Evolutionary conservation across 345 rosid species (phyloP), one percentile per base, ranked within the genome.

Genomic region (Lepidium didymum): DNA sequence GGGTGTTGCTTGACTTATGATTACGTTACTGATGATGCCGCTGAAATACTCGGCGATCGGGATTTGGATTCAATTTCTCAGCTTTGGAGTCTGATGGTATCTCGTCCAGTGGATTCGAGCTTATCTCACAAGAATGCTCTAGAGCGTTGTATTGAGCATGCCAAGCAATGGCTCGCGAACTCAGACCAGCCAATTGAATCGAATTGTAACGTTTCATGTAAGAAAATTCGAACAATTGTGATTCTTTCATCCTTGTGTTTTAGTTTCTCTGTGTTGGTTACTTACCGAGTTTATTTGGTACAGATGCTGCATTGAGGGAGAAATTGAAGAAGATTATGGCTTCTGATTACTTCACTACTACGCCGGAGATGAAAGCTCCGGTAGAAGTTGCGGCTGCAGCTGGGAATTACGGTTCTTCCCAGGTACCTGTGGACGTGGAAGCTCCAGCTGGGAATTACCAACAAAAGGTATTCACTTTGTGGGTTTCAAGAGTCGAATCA

Each of bases 1-100:
- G 88, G 90, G 0, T 89, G 90, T 64, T 95, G 99, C 78, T 79
- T 91, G 88, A 81, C 90, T 19, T 95, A 95, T 55, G 99, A 95
- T 73, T 77, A 78, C 21, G 97, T 95, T 3, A 86, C 97, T 6
- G 99, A 95, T 42, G 97, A 95, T n/a, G 90, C 85, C 11, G 85
- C 92, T 61, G 97, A 89, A 85, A 81, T 84, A 68, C 90, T 94
- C 5, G 79, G 88, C 10, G 99, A 94, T 77, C 62, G 65, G 34
- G 99, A 94, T 75, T 79, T 94, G 85, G 96, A 89, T 78, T 43
- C 74, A 75, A 83, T 94, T 57, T 89, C 99, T 4, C 55, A 36
- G 61, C 76, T 94, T 8, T 67, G 96, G 61, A 81, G 83, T 4
- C 21, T 87, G 54, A 53, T 94, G 82, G 57, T 81, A 19, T 89